phyloP scores from a whole-genome alignment of 2,329 filamentous ascomycete genomes.

The Ceratocystis huliohia region DNA sequence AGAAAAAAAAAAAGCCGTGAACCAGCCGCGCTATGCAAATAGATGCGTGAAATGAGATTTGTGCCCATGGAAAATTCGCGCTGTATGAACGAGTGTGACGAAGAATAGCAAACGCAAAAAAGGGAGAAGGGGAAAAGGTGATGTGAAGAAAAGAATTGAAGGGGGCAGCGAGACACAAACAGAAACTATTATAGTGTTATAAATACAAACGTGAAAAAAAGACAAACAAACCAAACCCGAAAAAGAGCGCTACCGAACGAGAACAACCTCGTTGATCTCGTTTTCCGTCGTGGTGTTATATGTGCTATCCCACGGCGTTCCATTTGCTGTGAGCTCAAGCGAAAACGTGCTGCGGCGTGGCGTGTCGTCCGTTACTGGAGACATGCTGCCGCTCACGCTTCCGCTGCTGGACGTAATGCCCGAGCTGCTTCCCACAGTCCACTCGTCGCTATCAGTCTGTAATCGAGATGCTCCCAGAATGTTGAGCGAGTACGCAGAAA shows the following conservation, averaged over 20 bases:
- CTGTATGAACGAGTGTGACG: slow-evolving; percentile 15
- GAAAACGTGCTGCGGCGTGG: slow-evolving; percentile 21
- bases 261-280: slow-evolving; percentile 36
- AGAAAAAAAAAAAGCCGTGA: slow-evolving; percentile 10
- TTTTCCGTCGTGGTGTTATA: slow-evolving; percentile 30
- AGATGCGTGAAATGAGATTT: slow-evolving; percentile 15
- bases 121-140: neutral
- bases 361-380: slow-evolving; percentile 37
- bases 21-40: slow-evolving; percentile 16
- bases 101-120: slow-evolving; percentile 8
- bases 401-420: slow-evolving; percentile 33
- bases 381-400: slow-evolving; percentile 38
- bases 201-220: slow-evolving; percentile 17
- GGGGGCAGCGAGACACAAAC: neutral
- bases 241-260: slow-evolving; percentile 28
- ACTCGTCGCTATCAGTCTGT: slow-evolving; percentile 63
- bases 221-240: slow-evolving; percentile 21
- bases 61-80: slow-evolving; percentile 14
- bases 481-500: slow-evolving; percentile 35
- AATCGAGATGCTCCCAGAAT: slow-evolving; percentile 33
- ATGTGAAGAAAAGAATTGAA: neutral
- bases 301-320: slow-evolving; percentile 31
- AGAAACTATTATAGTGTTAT: slow-evolving; percentile 17
- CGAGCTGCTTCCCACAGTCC: slow-evolving; percentile 77
- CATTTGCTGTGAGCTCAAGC: slow-evolving; percentile 30